Evolutionary conservation across 495 filamentous ascomycete genomes (phyloP).

Genomic region (Penicillium cosmopolitanum): DNA sequence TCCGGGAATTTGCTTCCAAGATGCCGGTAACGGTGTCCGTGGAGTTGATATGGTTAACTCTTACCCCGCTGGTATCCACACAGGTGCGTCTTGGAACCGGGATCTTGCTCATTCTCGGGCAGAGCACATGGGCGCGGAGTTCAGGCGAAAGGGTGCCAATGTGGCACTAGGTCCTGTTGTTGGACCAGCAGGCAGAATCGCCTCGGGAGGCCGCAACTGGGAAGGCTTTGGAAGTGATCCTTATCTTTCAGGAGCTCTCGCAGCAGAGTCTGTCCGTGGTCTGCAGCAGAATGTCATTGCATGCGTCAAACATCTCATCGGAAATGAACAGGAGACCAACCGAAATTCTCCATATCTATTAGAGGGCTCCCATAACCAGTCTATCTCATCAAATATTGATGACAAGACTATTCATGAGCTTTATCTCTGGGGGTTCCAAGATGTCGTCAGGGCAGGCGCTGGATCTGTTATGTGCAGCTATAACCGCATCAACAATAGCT

Average conservation of each 20-base stretch:
- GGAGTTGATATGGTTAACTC: conserved; percentile 5
- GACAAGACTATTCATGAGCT: conserved; percentile 73
- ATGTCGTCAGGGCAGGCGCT: conserved; percentile 56
- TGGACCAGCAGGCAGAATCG: conserved; percentile 73
- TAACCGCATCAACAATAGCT: conserved; percentile 67
- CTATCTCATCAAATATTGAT: conserved; percentile 63
- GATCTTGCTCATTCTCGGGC: conserved; percentile 52
- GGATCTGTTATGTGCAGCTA: conserved; percentile 64
- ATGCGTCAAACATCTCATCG: conserved; percentile 67
- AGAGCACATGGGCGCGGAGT: conserved; percentile 59
- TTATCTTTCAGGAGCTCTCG: conserved; percentile 64
- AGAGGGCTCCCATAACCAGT: conserved; percentile 47
- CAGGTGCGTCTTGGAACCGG: conserved; percentile 33
- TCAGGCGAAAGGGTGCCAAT: conserved; percentile 57
- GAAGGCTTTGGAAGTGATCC: conserved; percentile 79
- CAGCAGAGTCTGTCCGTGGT: conserved; percentile 67
- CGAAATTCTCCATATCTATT: conserved; percentile 39
- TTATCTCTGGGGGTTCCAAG: conserved; percentile 67
- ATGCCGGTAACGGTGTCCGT: conserved; percentile 62
- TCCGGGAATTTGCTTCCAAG: conserved; percentile 63
- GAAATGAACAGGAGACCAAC: conserved; percentile 83
- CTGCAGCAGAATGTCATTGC: conserved; percentile 56
- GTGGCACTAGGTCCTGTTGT: conserved; percentile 65
- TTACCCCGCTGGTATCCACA: conserved; percentile 1
- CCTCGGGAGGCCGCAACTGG: conserved; percentile 83